These are phyloP conservation scores for Starmerella ratchasimensis DNA, from an alignment of 805 yeast species.

Conservation along the genomic window DNA sequence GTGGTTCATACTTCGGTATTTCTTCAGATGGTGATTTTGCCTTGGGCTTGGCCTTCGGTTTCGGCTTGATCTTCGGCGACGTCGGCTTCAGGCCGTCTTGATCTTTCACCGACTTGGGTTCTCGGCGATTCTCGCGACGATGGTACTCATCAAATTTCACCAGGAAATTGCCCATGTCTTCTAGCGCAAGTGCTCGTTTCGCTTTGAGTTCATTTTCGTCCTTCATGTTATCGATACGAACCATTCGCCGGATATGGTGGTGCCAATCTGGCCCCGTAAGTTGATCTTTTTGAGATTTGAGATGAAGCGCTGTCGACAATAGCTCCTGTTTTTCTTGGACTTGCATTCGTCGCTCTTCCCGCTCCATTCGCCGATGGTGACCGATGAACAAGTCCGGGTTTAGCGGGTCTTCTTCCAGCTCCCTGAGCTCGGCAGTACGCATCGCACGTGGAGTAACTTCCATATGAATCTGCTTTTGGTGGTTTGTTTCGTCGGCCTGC, in stretches of 20 bases:
- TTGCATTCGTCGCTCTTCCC: conserved; percentile 49
- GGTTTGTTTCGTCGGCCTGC: background rate
- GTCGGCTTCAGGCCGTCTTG: background rate
- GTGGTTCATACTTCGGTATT: background rate
- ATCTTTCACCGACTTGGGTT: conserved; percentile 8
- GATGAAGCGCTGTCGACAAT: conserved; percentile 42
- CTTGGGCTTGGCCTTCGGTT: conserved; percentile 1
- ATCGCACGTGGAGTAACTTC: background rate
- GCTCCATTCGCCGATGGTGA: conserved; percentile 46
- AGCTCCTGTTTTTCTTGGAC: conserved; percentile 41
- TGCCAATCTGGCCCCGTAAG: conserved; percentile 38
- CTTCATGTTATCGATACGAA: conserved; percentile 35
- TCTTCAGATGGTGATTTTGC: conserved; percentile 2
- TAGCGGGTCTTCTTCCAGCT: conserved; percentile 32
- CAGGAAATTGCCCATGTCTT: conserved; percentile 32
- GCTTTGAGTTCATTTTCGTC: conserved; percentile 38
- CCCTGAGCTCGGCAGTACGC: background rate
- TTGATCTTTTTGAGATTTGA: conserved; percentile 31
- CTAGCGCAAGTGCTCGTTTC: conserved; percentile 41
- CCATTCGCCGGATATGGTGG: conserved; percentile 33
- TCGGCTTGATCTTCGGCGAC: background rate
- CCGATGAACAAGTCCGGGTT: conserved; percentile 29
- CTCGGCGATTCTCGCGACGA: conserved; percentile 7
- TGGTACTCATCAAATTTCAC: conserved; percentile 12
- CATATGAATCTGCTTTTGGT: background rate